Conservation (phyloP, 1,284 basidiomycete genomes). For the Microbotryum saponariae region DNA sequence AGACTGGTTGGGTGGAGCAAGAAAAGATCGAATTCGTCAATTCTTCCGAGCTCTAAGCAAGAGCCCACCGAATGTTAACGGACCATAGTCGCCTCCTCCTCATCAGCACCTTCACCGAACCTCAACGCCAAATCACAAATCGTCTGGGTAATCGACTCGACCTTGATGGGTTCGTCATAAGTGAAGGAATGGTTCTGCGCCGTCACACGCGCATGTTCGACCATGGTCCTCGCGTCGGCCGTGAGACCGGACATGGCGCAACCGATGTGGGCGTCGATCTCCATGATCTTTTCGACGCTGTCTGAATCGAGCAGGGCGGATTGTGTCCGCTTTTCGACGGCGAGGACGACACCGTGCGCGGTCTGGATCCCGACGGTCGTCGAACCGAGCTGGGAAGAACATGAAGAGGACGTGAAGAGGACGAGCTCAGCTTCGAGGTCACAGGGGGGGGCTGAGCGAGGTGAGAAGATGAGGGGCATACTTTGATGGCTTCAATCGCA, state of each 20-base stretch:
- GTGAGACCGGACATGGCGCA: conserved; percentile 98
- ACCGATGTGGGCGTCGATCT: conserved; percentile 92
- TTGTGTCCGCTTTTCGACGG: conserved; percentile 97
- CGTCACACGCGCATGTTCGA: conserved; percentile 98
- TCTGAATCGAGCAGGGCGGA: conserved; percentile 90
- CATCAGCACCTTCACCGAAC: conserved; percentile 88
- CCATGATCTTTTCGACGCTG: conserved; percentile 99
- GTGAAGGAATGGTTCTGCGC: conserved; percentile 84
- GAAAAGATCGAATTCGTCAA: background rate
- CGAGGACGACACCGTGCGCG: conserved; percentile 81
- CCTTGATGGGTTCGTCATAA: conserved; percentile 93
- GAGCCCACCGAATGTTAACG: conserved; percentile 30
- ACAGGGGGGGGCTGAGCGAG: background rate
- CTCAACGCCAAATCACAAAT: conserved; percentile 95
- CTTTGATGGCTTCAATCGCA: conserved; percentile 97
- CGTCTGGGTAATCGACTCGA: conserved; percentile 94
- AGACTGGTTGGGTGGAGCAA: conserved; percentile 50
- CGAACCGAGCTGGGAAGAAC: conserved; percentile 70
- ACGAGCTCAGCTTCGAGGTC: background rate
- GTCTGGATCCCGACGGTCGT: conserved; percentile 76
- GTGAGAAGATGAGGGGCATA: conserved; percentile 40
- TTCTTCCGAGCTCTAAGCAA: background rate
- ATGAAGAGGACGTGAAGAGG: too few relatives aligned
- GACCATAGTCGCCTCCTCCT: conserved; percentile 91
- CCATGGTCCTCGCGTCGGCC: conserved; percentile 97